Evolutionary conservation across 768 basidiomycete species (phyloP).

Genomic region (Hericium rajendrae): DNA sequence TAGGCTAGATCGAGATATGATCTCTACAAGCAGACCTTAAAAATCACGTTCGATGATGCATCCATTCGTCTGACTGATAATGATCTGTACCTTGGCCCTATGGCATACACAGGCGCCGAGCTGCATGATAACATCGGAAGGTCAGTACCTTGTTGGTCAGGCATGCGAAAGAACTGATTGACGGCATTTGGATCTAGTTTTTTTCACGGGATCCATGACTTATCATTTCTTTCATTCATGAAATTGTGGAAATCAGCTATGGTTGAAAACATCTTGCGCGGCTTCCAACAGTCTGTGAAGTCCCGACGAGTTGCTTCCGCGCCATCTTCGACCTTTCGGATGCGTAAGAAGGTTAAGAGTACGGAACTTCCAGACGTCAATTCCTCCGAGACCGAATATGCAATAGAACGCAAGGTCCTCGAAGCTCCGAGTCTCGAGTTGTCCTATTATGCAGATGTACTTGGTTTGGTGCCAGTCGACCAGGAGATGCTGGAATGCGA

Average conservation of each 20-base stretch:
- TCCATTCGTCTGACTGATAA: conserved; percentile 66
- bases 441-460: conserved; percentile 79
- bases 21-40: conserved; percentile 70
- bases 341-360: not conserved
- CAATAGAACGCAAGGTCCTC: conserved; percentile 74
- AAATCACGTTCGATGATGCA: conserved; percentile 59
- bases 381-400: conserved; percentile 66
- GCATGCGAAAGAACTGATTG: too few relatives aligned
- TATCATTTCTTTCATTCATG: conserved; percentile 8
- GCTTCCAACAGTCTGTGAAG: not conserved
- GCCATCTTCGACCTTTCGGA: conserved; percentile 7
- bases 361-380: conserved; percentile 30
- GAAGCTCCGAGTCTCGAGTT: conserved; percentile 72
- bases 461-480: conserved; percentile 56
- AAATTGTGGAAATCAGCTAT: conserved; percentile 11
- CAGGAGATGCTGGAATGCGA: conserved; percentile 19
- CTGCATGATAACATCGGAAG: conserved; percentile 48
- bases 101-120: conserved; percentile 56
- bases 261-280: conserved; percentile 2
- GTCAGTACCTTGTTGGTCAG: conserved; percentile 15
- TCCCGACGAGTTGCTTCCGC: not conserved
- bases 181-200: not conserved
- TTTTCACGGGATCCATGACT: conserved; percentile 6
- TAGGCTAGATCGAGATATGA: conserved; percentile 79
- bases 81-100: conserved; percentile 57